Evolutionary conservation across 805 yeast genomes (phyloP), one percentile per base, ranked within the genome.

Genomic region (Tetrapisispora arboricola): DNA sequence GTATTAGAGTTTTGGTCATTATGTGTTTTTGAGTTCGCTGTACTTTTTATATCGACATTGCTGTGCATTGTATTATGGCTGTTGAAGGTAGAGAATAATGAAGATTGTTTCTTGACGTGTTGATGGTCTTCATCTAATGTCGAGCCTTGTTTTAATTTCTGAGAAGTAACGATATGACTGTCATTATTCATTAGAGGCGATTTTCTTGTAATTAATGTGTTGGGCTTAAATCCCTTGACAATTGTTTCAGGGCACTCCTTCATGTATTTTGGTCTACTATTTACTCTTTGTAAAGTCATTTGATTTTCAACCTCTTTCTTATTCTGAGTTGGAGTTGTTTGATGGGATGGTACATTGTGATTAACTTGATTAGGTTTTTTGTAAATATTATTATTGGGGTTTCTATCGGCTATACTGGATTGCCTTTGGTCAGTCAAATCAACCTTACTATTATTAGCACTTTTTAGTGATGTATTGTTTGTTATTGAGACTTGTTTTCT

Each of bases 161-260:
- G 26, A 28, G 27, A 7, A 25, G 10, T 25, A 25, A 4, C 13
- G 27, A 25, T 4, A 7, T 4, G 7, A 10, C 25, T 25, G 6
- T 9, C 17, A 28, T 25, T 35, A 7, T 13, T 18, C 5, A 19
- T 4, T 12, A 26, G 9, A 13, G 31, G 9, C n/a, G 31, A 25
- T 49, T 30, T 46, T 42, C 41, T 38, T 15, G 51, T 49, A n/a
- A 49, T 46, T 7, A 47, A 35, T 4, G 47, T 46, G 20, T 42
- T 52, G 15, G 59, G 49, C 36, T 53, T 55, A 36, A 55, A 55
- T 6, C 60, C 60, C 16, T 45, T 52, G 6, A 52, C 50, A 13
- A 55, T 45, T 16, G 41, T 47, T 36, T 38, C 41, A 26, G 41
- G 41, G 18, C 32, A 32, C 16, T 38, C 41, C 11, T 20, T 18